Base-by-base conservation (phyloP, 345 rosid species). In the Brassica juncea region DNA sequence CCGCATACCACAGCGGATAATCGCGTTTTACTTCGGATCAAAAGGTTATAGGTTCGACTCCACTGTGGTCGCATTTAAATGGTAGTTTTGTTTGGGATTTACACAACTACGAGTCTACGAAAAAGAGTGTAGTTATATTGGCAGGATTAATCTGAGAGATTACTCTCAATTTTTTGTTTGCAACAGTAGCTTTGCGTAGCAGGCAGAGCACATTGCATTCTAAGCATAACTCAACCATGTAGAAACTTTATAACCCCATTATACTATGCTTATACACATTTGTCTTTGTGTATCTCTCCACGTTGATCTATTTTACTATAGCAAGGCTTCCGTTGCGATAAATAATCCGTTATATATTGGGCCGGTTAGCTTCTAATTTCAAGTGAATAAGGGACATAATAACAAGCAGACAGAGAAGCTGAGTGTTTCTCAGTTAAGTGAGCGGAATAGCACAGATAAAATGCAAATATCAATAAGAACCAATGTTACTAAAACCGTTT, bases 1-100 rank as follows among this genome's bases (percentile, higher is more conserved):
- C 88, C 88, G 94, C 94, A 89, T 90, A 90, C 97, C 94, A 92
- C 90, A 91, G 93, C 88, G 91, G 92, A 91, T 91, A 90, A 89
- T 92, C 89, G 94, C 94, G 90, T 93, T 86, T 90, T 90, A 90
- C 94, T 92, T 92, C 92, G 93, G 93, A 89, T 92, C 92, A 90
- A 77, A 77, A 82, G 84, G 91, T 89, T 91, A 93, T 88, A 90
- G 90, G 89, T 86, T 90, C 92, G 93, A 89, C 92, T 84, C 92
- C 95, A 88, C 91, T 92, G 93, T 90, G 92, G 93, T 89, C 91
- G 91, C 0, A 2, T 14, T 7, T 14, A 0, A 1, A 35, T 35
- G 6, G 2, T 8, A 85, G 87, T 87, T 64, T 3, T 63, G 4
- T 5, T 60, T 60, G 3, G 14, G 52, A 44, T 11, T 44, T 44